Evolutionary conservation across 352 stramenopile species (phyloP).

Genomic region (Phytophthora idaei): DNA sequence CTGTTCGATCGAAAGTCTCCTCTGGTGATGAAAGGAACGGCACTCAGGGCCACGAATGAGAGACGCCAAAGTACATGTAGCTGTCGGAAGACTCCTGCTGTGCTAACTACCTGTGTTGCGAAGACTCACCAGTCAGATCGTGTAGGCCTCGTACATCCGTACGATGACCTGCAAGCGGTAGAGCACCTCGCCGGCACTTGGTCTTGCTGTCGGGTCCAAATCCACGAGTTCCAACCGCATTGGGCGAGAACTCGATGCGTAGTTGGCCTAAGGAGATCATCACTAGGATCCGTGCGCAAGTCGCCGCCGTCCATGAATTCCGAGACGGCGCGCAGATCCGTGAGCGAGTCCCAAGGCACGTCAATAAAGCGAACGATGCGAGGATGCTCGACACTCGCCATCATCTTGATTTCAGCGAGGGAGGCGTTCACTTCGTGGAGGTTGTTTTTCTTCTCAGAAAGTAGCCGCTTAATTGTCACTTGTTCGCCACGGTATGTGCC

Average conservation of each 20-base stretch:
- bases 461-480: conserved; percentile 52
- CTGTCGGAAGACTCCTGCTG: neutral
- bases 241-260: conserved; percentile 31
- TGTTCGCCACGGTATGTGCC: conserved; percentile 34
- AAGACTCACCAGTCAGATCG: conserved; percentile 6
- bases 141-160: conserved; percentile 28
- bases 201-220: conserved; percentile 32
- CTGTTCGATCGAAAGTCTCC: conserved; percentile 1
- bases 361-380: conserved; percentile 47
- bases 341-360: conserved; percentile 50
- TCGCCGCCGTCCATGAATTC: conserved; percentile 53
- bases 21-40: conserved; percentile 7
- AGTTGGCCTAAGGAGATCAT: conserved; percentile 37
- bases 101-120: neutral
- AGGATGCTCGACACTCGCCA: conserved; percentile 41
- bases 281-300: conserved; percentile 33
- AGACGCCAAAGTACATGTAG: neutral
- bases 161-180: conserved; percentile 32
- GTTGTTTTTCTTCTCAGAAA: conserved; percentile 13
- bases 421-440: conserved; percentile 44
- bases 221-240: conserved; percentile 19
- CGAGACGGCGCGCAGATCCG: conserved; percentile 41
- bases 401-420: conserved; percentile 47
- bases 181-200: conserved; percentile 31
- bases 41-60: conserved; percentile 1